Evolutionary conservation across 495 filamentous ascomycete species (phyloP).

Genomic region (Aspergillus coremiiformis): DNA sequence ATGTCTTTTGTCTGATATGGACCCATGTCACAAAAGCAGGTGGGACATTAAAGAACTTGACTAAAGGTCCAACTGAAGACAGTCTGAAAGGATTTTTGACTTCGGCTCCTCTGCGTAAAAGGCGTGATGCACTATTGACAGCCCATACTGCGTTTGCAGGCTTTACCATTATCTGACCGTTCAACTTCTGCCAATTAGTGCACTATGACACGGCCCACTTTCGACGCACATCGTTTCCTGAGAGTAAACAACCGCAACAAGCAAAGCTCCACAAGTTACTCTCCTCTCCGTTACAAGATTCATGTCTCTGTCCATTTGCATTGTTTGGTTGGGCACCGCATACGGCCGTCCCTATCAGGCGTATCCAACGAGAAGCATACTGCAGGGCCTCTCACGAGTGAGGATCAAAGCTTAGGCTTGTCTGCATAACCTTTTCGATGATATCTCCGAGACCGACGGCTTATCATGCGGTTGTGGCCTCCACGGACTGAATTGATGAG

Average conservation of each 20-base stretch:
- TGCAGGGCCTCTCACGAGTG: slow-evolving; percentile 87
- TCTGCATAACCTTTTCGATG: slow-evolving; percentile 41
- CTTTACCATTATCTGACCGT: slow-evolving; percentile 2
- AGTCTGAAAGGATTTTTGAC: slow-evolving; percentile 30
- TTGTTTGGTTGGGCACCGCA: not conserved
- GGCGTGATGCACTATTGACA: slow-evolving; percentile 13
- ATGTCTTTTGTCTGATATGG: not conserved
- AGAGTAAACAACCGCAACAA: not conserved
- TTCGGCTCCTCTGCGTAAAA: slow-evolving; percentile 18
- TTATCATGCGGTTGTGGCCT: slow-evolving; percentile 1
- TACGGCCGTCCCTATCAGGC: not conserved
- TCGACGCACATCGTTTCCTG: not conserved
- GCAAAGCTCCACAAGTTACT: not conserved
- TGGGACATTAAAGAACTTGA: slow-evolving; percentile 28
- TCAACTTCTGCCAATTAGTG: slow-evolving; percentile 13
- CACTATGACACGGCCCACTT: not conserved
- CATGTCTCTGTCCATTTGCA: not conserved
- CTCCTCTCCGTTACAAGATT: slow-evolving; percentile 7
- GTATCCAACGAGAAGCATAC: not conserved
- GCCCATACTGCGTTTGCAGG: slow-evolving; percentile 16
- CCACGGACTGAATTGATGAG: slow-evolving; percentile 11
- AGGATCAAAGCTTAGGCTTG: slow-evolving; percentile 95
- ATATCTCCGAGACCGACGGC: slow-evolving; percentile 3
- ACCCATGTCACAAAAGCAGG: not conserved
- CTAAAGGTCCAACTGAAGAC: slow-evolving; percentile 27